Evolutionary conservation across 495 filamentous ascomycete genomes (phyloP).

Genomic region (Pyrenula massariospora): DNA sequence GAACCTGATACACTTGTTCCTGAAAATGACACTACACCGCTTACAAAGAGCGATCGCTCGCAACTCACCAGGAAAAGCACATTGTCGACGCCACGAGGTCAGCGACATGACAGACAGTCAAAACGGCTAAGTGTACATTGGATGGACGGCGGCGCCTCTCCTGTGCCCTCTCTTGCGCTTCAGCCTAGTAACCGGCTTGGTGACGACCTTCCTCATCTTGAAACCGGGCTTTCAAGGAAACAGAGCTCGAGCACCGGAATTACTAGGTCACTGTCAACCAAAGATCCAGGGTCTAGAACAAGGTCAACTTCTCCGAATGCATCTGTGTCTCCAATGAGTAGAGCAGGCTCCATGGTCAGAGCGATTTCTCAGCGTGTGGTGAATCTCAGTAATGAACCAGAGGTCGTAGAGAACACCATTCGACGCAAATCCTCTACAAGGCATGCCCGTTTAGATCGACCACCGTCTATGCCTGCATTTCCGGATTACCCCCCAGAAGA

Average conservation of each 20-base stretch:
- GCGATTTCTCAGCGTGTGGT: conserved; percentile 97
- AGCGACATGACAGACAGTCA: conserved; percentile 42
- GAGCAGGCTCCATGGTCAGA: conserved; percentile 85
- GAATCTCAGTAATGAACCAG: conserved; percentile 84
- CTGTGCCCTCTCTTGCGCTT: not conserved
- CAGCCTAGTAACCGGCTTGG: conserved; percentile 39
- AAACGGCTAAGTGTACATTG: conserved; percentile 49
- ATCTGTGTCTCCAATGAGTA: conserved; percentile 52
- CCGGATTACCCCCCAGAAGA: conserved; percentile 37
- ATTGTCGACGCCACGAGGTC: conserved; percentile 28
- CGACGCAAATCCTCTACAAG: conserved; percentile 50
- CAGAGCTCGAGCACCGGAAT: conserved; percentile 22
- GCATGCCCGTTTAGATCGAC: conserved; percentile 38
- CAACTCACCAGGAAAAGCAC: conserved; percentile 56
- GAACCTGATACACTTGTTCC: conserved; percentile 10
- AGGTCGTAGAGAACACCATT: conserved; percentile 64
- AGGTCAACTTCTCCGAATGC: conserved; percentile 58
- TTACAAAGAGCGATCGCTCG: conserved; percentile 46
- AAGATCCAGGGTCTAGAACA: conserved; percentile 34
- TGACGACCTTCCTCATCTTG: conserved; percentile 48
- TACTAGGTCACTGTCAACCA: conserved; percentile 16
- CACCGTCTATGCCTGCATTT: conserved; percentile 46
- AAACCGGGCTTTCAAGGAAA: conserved; percentile 34
- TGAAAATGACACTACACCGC: conserved; percentile 57
- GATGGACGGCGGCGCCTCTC: conserved; percentile 13